Percentiles rank a stretch among this genome's conserved stretches.
These are phyloP conservation scores for Kentomonas sorsogonicus DNA, from an alignment of 208 protist genomes.

Conservation along the genomic window DNA sequence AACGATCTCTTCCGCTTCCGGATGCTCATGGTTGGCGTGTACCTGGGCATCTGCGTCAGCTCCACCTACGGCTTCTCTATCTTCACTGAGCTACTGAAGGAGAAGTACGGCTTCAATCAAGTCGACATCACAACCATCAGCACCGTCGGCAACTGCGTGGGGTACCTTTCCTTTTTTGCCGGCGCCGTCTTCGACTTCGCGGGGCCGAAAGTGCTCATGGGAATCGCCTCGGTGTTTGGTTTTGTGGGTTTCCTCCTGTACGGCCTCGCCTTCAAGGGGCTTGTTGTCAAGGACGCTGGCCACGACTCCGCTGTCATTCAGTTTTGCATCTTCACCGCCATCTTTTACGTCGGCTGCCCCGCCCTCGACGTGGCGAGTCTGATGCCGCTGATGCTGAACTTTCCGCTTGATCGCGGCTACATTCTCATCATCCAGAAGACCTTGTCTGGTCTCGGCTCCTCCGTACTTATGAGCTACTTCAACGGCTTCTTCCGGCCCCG, in stretches of 20 bases:
- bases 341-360: constrained; percentile 56
- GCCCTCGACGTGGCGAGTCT: constrained; percentile 55
- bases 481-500: constrained; percentile 59
- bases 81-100: constrained; percentile 51
- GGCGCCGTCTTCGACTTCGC: constrained; percentile 72
- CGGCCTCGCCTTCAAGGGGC: constrained; percentile 54
- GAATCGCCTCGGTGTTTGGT: constrained; percentile 27
- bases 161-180: constrained; percentile 53
- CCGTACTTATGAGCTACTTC: constrained; percentile 73
- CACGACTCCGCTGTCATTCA: constrained; percentile 31
- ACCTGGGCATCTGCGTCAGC: constrained; percentile 53
- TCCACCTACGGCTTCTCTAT: constrained; percentile 75
- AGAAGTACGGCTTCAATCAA: constrained; percentile 54
- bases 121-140: constrained; percentile 79
- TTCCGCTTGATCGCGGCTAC: constrained; percentile 65
- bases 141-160: constrained; percentile 62
- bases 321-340: constrained; percentile 62
- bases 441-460: constrained; percentile 71
- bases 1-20: constrained; percentile 64
- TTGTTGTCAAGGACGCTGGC: constrained; percentile 28
- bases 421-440: constrained; percentile 80
- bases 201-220: constrained; percentile 49
- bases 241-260: constrained; percentile 61
- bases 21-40: constrained; percentile 70
- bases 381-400: constrained; percentile 82